Evolutionary conservation across 2,329 filamentous ascomycete genomes (phyloP), one percentile per base, ranked within the genome.

Genomic region (Scedosporium dehoogii): DNA sequence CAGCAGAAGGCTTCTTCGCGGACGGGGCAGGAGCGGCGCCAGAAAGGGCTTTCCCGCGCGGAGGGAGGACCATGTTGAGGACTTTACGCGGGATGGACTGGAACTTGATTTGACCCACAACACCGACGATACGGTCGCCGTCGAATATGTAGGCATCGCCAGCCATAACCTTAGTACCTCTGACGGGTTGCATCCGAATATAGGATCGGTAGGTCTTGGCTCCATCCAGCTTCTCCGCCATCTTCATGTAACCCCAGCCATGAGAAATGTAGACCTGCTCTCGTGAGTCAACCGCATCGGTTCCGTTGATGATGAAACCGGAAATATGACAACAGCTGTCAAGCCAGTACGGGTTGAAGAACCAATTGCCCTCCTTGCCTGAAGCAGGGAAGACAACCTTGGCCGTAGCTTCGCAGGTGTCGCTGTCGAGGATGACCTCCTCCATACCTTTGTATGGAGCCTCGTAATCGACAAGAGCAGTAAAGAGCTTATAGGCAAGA

Each of bases 401-500:
- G 51, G 80, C 78, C 48, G 88, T 81, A 33, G 83, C 76, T 38
- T 81, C 79, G 51, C 77, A 76, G 29, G 80, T 79, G 16, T 83
- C 75, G 64, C 83, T 84, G 51, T 70, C 68, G 2, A 86, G 74
- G 42, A 85, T 78, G 6, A 86, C 81, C 62, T 84, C 81, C 46
- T 85, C 78, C 74, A 86, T 85, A 25, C 82, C 84, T 60, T 76
- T 77, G 69, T 83, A 87, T 44, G 76, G 75, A 7, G 69, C 71
- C 16, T 78, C 74, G 65, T 85, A 87, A 67, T 85, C 81, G 5
- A 86, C 84, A 0, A 86, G 73, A 51, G 81, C 78, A 10, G 72
- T 68, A 67, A 85, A 84, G 1, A 85, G 81, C 75, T 92, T 92
- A 81, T 94, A 94, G 14, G 88, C 87, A 76, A 92, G 84, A 41